phyloP scores from a whole-genome alignment of 306 rosid species.

The Citrullus mucosospermus region DNA sequence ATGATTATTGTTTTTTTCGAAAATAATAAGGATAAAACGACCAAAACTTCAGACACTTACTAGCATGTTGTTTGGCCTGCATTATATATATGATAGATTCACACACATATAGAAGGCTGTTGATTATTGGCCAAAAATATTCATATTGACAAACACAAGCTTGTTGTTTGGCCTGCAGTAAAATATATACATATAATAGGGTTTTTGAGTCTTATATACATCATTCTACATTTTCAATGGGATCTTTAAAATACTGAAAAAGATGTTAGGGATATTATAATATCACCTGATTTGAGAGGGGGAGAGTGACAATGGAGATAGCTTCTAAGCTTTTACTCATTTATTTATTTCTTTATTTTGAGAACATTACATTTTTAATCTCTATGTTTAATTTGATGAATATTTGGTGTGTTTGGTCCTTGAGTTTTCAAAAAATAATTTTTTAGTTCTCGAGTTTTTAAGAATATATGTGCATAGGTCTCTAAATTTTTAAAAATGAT shows the following conservation, averaged over 20 bases:
- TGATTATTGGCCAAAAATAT: background rate
- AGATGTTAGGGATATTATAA: background rate
- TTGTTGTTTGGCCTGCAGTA: slow-evolving; percentile 4
- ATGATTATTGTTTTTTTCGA: background rate
- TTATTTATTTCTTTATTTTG: background rate
- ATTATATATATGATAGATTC: background rate
- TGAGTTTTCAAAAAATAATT: no score
- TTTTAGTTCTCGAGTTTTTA: no score
- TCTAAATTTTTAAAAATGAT: no score
- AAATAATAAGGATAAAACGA: background rate
- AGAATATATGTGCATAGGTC: no score
- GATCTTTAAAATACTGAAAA: background rate
- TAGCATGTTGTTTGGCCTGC: background rate
- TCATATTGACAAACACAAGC: background rate
- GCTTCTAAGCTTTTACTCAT: background rate
- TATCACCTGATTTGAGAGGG: background rate
- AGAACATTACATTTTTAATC: no score
- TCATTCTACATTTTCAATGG: background rate
- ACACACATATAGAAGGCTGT: background rate
- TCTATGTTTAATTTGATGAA: no score
- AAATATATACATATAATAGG: background rate
- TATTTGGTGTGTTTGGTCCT: no score
- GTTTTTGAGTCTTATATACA: background rate
- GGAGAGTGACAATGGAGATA: background rate
- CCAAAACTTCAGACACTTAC: background rate